Evolutionary conservation across 208 protist genomes (phyloP), one percentile per base, ranked within the genome.

Genomic region (Acanthamoeba sp.): DNA sequence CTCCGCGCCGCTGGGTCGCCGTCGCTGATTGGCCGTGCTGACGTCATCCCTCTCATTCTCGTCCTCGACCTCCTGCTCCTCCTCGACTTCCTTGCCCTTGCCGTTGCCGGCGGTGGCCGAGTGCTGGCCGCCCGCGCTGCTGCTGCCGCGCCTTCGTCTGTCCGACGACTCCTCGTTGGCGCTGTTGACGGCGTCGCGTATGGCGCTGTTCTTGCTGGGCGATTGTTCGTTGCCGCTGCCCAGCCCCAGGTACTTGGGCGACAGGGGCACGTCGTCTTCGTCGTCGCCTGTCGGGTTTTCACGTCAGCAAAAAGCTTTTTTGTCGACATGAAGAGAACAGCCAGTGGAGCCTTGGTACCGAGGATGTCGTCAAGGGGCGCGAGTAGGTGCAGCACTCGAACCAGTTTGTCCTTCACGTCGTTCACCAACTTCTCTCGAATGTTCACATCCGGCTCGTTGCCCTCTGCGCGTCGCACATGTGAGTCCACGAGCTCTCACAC

Each of bases 391-490:
- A 91, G 59, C 36, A 91, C 84, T n/a, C 59, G 50, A 5, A 64
- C 50, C 29, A 91, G 84, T 34, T 91, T 91, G 55, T 91, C 84
- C 84, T 91, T 91, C 0, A 91, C 50, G 55, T 91, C 84, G 84
- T 64, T 91, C 55, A 91, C 55, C 50, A 71, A 9, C 59, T 48
- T 66, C 38, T 71, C 59, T 6, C 84, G 84, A 29, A 71, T 64
- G 59, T 71, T 91, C 52, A 73, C 57, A 22, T 73, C 84, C 32
- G 55, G 84, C 59, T 91, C 84, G 38, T 91, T 22, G 55, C 59
- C 55, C 50, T 36, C 50, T 71, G n/a, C n/a, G n/a, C n/a, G n/a
- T n/a, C n/a, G n/a, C n/a, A n/a, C n/a, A n/a, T n/a, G n/a, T n/a
- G n/a, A n/a, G n/a, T n/a, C n/a, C n/a, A n/a, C n/a, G n/a, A n/a